Evolutionary conservation across 2,329 filamentous ascomycete species (phyloP).

Genomic region (Venturia oleaginea): DNA sequence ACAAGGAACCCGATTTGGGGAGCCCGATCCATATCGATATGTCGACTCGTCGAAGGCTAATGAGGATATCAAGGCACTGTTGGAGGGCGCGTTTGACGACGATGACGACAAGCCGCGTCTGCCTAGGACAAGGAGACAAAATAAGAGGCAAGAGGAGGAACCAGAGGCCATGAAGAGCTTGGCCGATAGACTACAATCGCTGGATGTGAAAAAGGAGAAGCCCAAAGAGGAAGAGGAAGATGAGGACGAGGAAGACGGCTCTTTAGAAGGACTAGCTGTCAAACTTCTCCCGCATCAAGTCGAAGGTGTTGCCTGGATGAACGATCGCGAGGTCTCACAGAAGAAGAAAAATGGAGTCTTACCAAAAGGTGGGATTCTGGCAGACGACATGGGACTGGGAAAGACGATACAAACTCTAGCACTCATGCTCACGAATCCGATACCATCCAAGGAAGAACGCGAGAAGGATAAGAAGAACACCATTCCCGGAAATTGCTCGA

Average conservation of each 20-base stretch:
- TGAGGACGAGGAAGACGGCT: conserved; percentile 48
- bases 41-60: conserved; percentile 63
- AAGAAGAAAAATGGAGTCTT: conserved; percentile 69
- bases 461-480: conserved; percentile 50
- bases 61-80: conserved; percentile 69
- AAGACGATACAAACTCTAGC: conserved; percentile 94
- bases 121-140: conserved; percentile 30
- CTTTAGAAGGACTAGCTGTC: conserved; percentile 73
- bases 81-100: conserved; percentile 70
- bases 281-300: conserved; percentile 89
- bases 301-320: conserved; percentile 92
- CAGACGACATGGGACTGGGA: conserved; percentile 94
- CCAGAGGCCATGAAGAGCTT: conserved; percentile 28
- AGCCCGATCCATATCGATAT: conserved; percentile 49
- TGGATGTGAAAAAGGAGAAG: conserved; percentile 42
- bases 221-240: conserved; percentile 36
- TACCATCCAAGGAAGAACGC: conserved; percentile 41
- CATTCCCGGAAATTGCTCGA: conserved; percentile 59
- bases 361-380: conserved; percentile 87
- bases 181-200: conserved; percentile 34
- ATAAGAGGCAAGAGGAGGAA: conserved; percentile 19
- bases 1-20: conserved; percentile 41
- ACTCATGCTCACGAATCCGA: conserved; percentile 74
- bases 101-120: conserved; percentile 44
- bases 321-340: conserved; percentile 76